Base-by-base conservation (phyloP, 2,329 filamentous ascomycete species). In the Coniochaeta ligniaria region DNA sequence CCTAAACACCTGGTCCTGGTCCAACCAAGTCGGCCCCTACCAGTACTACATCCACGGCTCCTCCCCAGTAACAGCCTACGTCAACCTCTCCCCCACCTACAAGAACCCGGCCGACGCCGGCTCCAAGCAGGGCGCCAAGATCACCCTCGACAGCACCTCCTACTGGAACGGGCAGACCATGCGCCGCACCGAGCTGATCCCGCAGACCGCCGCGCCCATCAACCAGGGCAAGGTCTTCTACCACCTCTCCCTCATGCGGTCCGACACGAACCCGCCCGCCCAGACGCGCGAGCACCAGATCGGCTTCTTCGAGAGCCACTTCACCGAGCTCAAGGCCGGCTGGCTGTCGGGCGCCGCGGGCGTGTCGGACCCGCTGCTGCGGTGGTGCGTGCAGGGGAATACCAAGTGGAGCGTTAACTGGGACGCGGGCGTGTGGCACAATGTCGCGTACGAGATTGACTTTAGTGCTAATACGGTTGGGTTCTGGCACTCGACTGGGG, bases 41-140 rank as follows among this genome's bases (percentile, higher is more conserved):
- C 87, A 90, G 72, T 90, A 87, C 76, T 89, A 89, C 75, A 89
- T 89, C 67, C 87, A 90, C 74, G 88, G 87, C 36, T 74, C 74
- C 14, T 79, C 77, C 5, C 61, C 74, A 1, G 77, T 82, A 6
- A 76, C 76, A 24, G 74, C 80, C 66, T 88, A 89, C 71, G 78
- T 89, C 63, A 83, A 83, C 64, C 75, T 88, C 1, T 80, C 78
- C 3, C 71, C 82, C 0, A 71, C 73, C 60, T 84, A 77, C 76
- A 86, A 85, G 73, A 88, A 88, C 71, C 81, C 84, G 0, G 81
- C 79, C 63, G 85, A 88, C 70, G 76, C 73, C 0, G 76, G 75
- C 43, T 83, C 83, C 45, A 79, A 75, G 31, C 80, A 88, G 71
- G 87, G 87, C 17, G 83, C 81, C 64, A 86, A 86, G 68, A 83